phyloP scores from a whole-genome alignment of 2,329 filamentous ascomycete genomes.

The Trichoderma brevicompactum region DNA sequence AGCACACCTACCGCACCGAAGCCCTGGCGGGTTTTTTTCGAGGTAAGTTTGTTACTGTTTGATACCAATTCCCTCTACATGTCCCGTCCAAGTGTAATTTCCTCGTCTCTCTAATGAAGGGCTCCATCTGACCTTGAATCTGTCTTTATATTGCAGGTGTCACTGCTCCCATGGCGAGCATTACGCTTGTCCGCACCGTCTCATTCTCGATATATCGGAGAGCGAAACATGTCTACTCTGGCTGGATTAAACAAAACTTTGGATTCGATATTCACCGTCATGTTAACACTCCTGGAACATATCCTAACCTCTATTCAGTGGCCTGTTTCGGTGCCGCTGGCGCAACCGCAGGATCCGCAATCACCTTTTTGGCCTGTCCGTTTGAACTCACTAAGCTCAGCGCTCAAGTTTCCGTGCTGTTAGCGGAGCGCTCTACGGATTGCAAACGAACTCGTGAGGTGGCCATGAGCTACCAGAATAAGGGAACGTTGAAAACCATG shows the following conservation, averaged over 20 bases:
- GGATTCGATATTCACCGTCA: constrained; percentile 72
- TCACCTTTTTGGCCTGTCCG: constrained; percentile 81
- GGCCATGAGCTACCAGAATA: constrained; percentile 73
- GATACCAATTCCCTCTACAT: not conserved
- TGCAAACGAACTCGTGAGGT: constrained; percentile 59
- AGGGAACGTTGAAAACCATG: constrained; percentile 76
- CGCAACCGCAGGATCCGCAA: constrained; percentile 76
- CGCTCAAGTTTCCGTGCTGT: constrained; percentile 80
- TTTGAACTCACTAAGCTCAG: constrained; percentile 91
- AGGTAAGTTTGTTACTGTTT: constrained; percentile 53
- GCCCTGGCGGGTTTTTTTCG: constrained; percentile 78
- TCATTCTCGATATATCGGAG: constrained; percentile 81
- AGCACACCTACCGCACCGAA: constrained; percentile 75
- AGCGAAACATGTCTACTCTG: constrained; percentile 74
- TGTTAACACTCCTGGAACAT: constrained; percentile 70
- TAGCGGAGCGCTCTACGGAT: constrained; percentile 55
- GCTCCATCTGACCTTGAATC: not conserved
- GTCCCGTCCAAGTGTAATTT: not conserved
- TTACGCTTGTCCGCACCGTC: constrained; percentile 76
- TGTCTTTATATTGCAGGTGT: constrained; percentile 57
- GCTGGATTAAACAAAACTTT: constrained; percentile 69
- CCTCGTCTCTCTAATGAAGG: not conserved
- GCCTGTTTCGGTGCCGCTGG: constrained; percentile 78
- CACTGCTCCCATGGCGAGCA: constrained; percentile 77
- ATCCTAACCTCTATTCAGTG: constrained; percentile 73